A percentile compares a stretch with the other conserved stretches of the same genome.
Conservation (phyloP, 441 rosid species). For the Corymbia citriodora region DNA sequence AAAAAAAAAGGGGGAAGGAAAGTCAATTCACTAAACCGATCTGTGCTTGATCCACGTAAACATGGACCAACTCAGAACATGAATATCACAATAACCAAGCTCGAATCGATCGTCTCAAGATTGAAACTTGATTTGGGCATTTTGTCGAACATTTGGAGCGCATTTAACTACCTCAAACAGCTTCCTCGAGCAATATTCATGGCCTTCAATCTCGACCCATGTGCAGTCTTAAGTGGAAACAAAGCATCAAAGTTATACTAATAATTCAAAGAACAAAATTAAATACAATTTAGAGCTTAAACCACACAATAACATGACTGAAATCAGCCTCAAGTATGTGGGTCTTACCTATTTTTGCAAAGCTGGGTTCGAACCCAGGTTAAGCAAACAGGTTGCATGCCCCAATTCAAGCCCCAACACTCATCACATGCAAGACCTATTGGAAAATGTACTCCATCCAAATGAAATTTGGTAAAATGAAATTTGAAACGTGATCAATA, state of each 20-base stretch:
- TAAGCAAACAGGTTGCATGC: background rate
- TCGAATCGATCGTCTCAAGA: background rate
- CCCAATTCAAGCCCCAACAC: fast-evolving
- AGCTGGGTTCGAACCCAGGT: too few species aligned
- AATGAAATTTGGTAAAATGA: background rate
- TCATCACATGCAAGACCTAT: background rate
- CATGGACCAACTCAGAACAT: background rate
- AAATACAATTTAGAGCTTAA: background rate
- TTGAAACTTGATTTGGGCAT: background rate
- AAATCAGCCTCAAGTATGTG: too few species aligned
- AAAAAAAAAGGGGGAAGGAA: background rate
- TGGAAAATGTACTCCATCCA: too few species aligned
- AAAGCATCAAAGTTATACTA: too few species aligned
- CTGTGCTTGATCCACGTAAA: background rate
- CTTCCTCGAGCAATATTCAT: background rate
- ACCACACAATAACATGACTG: too few species aligned
- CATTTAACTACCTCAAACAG: background rate
- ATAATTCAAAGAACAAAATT: background rate
- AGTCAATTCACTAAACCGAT: background rate
- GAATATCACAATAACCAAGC: background rate
- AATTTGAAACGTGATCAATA: background rate
- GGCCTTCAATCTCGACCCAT: background rate
- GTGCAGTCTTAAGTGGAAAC: background rate
- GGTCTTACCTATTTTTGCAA: too few species aligned
- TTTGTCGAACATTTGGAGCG: background rate